Base-by-base conservation (phyloP, 192 early-diverging fungal genomes). In the Coemansia sp. region DNA sequence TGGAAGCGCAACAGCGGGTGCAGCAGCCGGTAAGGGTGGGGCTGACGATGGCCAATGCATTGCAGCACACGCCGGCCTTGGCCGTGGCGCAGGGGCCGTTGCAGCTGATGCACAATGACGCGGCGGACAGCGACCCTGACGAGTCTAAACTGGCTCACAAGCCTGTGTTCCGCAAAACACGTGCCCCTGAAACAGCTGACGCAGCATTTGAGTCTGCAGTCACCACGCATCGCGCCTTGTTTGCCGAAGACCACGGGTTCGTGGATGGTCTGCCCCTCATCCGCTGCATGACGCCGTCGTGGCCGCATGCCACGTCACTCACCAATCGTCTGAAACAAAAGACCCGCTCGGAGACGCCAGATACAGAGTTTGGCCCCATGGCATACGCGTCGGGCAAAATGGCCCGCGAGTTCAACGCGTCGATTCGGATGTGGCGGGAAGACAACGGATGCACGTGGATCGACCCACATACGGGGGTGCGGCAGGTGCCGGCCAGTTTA, bases 371-470 rank as follows among this genome's bases (percentile, higher is more conserved):
- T 43, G 69, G 75, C 10, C 75, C 75, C 0, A 71, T 78, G 75
- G 69, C 75, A 12, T 69, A 55, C 59, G 75, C 75, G 50, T 69
- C 70, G 54, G 64, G 51, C 19, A 57, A 61, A 55, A 59, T 66
- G 39, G 71, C 71, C 0, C 63, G 76, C 58, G 78, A 81, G 13
- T 74, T 81, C 20, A 81, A 81, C 54, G 61, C 72, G 32, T 61
- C 68, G 12, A 51, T 72, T 29, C 64, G 78, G 1, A n/a, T 75
- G 54, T 81, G 78, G 78, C 72, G 78, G 56, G 73, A 81, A 16
- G 72, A 75, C 66, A 75, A 81, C 55, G 78, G 73, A 1, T 60
- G 73, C 53, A 81, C 73, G 35, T 81, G 74, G 79, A 61, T 73
- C 0, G 79, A 82, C 19, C 74, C 79, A 24, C 79, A 82, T 38